These are phyloP conservation scores for Aspergillus ostianus DNA, from an alignment of 495 filamentous ascomycete species.

Conservation along the genomic window DNA sequence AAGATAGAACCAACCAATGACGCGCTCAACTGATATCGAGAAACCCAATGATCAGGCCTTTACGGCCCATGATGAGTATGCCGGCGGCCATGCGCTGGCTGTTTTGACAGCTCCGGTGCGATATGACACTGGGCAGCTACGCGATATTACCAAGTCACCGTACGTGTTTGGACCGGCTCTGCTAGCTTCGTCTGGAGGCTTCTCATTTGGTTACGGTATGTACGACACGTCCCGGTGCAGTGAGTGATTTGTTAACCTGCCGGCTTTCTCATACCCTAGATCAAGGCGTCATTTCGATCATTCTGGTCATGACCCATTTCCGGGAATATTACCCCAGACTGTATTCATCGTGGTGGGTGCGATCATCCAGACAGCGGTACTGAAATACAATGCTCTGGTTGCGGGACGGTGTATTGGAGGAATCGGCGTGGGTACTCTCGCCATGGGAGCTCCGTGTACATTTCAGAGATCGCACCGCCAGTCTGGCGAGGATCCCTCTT, in stretches of 20 bases:
- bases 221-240: background rate
- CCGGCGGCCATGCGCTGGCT: background rate
- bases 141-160: constrained; percentile 9
- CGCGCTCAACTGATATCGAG: background rate
- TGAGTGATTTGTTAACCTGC: background rate
- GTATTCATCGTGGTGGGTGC: constrained; percentile 28
- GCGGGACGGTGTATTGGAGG: constrained; percentile 30
- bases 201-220: constrained; percentile 24
- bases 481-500: constrained; percentile 63
- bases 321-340: constrained; percentile 16
- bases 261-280: constrained; percentile 9
- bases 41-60: background rate
- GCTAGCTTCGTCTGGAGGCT: constrained; percentile 21
- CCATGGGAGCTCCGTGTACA: constrained; percentile 57
- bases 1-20: background rate
- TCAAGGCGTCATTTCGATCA: constrained; percentile 27
- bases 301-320: constrained; percentile 27
- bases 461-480: constrained; percentile 58
- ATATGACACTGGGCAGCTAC: constrained; percentile 14
- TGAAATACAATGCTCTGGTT: constrained; percentile 23
- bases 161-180: constrained; percentile 23
- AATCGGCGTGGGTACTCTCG: constrained; percentile 31
- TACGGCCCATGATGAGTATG: constrained; percentile 5
- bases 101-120: constrained; percentile 1
- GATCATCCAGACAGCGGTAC: constrained; percentile 29